phyloP scores from a whole-genome alignment of 2,329 filamentous ascomycete genomes.

The Trichoderma pleuroti region DNA sequence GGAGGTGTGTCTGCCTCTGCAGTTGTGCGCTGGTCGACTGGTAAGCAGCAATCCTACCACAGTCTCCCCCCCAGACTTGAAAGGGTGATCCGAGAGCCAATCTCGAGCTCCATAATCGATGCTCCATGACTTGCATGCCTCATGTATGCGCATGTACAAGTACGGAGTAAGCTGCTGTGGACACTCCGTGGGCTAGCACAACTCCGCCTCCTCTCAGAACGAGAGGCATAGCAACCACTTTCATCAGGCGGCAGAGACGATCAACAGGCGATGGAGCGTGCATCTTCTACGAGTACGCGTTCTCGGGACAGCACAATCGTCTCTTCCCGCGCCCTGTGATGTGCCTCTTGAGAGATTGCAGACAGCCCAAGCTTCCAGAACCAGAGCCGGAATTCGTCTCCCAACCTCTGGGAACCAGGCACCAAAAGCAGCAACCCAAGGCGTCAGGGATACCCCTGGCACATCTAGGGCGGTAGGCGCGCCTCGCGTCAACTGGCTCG shows the following conservation, averaged over 20 bases:
- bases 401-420: neutral
- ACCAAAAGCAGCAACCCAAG: neutral
- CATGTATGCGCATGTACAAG: conserved; percentile 2
- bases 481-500: conserved; percentile 11
- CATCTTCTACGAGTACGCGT: neutral
- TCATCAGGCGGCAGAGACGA: neutral
- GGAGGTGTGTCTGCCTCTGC: neutral
- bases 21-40: neutral
- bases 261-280: neutral
- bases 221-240: conserved; percentile 1
- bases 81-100: conserved; percentile 6
- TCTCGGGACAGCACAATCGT: neutral
- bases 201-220: neutral
- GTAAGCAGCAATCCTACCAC: neutral
- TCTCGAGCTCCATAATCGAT: neutral
- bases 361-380: neutral
- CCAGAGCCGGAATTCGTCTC: neutral
- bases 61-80: neutral
- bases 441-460: neutral
- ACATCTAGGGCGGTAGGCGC: neutral
- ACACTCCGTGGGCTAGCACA: neutral
- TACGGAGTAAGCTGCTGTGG: conserved; percentile 12
- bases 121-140: conserved; percentile 13
- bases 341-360: neutral
- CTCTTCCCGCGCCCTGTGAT: neutral